A percentile compares a stretch with the other conserved stretches of the same genome.
phyloP scores from a whole-genome alignment of 2,329 filamentous ascomycete species.

The Sporothrix pseudoabietina region DNA sequence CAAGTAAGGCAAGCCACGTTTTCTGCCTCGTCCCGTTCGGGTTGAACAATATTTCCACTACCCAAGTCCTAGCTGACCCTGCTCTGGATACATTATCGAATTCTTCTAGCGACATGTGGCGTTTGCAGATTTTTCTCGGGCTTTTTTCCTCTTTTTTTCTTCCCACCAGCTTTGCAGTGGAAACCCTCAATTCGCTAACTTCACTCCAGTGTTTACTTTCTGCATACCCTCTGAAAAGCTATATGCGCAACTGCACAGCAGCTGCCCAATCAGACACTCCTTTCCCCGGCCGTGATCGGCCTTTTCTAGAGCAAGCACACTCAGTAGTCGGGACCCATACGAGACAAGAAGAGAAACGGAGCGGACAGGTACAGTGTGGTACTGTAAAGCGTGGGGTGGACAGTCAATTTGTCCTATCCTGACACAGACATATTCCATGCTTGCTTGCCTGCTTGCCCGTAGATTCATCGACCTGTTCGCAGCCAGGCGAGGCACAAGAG shows the following conservation, averaged over 20 bases:
- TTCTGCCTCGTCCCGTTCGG: background rate
- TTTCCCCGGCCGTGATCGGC: background rate
- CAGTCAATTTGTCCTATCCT: background rate
- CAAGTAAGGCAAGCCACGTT: background rate
- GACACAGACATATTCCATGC: background rate
- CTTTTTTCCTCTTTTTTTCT: background rate
- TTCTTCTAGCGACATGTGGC: background rate
- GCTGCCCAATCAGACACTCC: background rate
- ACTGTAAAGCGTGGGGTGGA: background rate
- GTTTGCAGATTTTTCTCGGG: background rate
- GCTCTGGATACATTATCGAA: background rate
- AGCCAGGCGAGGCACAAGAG: background rate
- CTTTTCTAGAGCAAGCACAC: background rate
- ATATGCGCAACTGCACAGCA: no score
- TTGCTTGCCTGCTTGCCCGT: background rate
- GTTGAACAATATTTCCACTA: background rate
- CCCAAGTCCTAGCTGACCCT: background rate
- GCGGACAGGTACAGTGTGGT: background rate
- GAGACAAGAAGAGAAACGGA: background rate
- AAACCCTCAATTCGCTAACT: no score
- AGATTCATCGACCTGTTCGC: background rate
- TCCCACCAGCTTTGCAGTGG: no score
- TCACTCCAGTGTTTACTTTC: background rate
- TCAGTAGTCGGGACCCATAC: background rate
- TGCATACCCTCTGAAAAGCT: background rate